Conservation (phyloP, 495 filamentous ascomycete genomes). For the Neurospora discreta region DNA sequence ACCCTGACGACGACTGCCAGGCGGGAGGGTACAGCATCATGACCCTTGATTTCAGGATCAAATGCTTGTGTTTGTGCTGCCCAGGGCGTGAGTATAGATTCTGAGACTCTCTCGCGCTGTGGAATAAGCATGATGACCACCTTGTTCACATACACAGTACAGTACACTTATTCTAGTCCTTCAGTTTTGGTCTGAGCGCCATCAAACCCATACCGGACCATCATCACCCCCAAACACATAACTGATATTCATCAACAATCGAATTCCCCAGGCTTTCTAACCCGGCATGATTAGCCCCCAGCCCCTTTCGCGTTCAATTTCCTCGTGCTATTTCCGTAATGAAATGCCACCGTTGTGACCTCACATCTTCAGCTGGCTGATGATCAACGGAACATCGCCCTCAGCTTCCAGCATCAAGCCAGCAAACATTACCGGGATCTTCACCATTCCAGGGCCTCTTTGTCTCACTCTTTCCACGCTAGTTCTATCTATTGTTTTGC, state of each 20-base stretch:
- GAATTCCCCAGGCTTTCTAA: not conserved
- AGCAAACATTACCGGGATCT: not conserved
- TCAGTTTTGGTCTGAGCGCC: not conserved
- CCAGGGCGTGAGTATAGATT: not conserved
- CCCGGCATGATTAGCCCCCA: not conserved
- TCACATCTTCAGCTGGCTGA: not conserved
- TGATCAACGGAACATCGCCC: not conserved
- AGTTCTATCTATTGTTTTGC: not conserved
- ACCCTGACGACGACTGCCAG: not conserved
- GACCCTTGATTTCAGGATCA: not conserved
- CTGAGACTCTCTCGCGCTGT: not conserved
- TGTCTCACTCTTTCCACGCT: not conserved
- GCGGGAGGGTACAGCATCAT: not conserved
- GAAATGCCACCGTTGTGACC: not conserved
- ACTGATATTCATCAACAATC: not conserved
- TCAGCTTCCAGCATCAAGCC: not conserved
- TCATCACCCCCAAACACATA: not conserved
- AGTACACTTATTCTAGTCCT: not conserved
- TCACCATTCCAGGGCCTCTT: not conserved
- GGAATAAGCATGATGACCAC: not conserved
- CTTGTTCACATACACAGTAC: not conserved
- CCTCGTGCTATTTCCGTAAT: not conserved
- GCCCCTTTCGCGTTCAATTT: not conserved
- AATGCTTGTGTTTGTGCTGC: not conserved
- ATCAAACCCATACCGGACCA: not conserved